Evolutionary conservation across 148 eudicot genomes (phyloP), one percentile per base, ranked within the genome.

Genomic region (Salicornia ramosissima): DNA sequence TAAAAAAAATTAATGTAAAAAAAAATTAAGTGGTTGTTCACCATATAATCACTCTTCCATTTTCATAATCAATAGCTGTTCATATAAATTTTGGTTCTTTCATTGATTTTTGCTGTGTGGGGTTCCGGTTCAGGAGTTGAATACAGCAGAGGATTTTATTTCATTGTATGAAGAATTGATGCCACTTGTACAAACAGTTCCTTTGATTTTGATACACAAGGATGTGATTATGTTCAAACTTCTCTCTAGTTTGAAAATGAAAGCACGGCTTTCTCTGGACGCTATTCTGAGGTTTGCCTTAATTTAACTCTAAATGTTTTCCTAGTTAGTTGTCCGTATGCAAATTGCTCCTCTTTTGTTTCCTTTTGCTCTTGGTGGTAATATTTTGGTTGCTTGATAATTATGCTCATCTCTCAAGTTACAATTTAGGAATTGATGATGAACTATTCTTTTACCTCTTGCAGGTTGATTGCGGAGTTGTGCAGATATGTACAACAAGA

Each of bases 141-240:
- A 94, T 75, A 94, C 97, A 26, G 96, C 99, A 0, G 91, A 85
- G 75, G 99, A 91, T 73, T 94, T 91, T 69, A 91, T 94, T 69
- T 83, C 96, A 45, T 83, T 90, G 66, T 91, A 88, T 26, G 88
- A 90, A 77, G 93, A 94, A 75, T 77, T 82, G 77, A 71, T 83
- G 77, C 97, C 96, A 3, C 78, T 87, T 68, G 96, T 87, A 57
- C 99, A 94, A 73, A 91, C 96, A 36, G 77, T 87, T 70, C 91
- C 96, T 10, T 87, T 90, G 77, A 80, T 91, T 60, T 69, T 90
- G 26, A 51, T 88, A 71, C 96, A 94, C 72, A 94, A 91, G 82
- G 90, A 94, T 69, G 56, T 82, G 65, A 84, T 91, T 62, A 52
- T 88, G 22, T 78, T 83, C 10, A 80, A 80, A 30, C 88, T 94